Evolutionary conservation across 2,329 filamentous ascomycete genomes (phyloP), one percentile per base, ranked within the genome.

Genomic region (Plenodomus biglobosus): DNA sequence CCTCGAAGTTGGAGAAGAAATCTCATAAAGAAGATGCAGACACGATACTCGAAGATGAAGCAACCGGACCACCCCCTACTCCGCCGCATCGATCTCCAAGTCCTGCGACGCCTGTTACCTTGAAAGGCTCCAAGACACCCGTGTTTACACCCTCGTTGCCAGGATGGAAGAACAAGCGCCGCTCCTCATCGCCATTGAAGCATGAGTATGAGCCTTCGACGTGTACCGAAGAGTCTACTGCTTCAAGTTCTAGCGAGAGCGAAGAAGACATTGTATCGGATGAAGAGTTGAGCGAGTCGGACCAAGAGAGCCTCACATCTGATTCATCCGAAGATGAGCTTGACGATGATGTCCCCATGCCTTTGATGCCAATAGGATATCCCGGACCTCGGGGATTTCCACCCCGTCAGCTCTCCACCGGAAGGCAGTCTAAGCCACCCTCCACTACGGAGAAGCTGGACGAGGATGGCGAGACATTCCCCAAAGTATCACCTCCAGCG

Each of bases 201-300:
- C 92, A 97, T 67, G 92, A 99, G 73, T 99, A 96, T 63, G 86
- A 92, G 54, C 92, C 92, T 13, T 97, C 94, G 15, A 85, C 83
- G 6, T 83, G 82, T 38, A 85, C 84, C 0, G 81, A 83, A 36
- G 83, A 83, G 6, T 80, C 79, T 8, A 32, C 27, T 32, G 7
- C 27, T 3, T 32, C 27, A 32, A 11, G 8, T 15, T 32, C 27
- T 32, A 80, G 77, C 1, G 78, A 83, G 45, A 85, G 80, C 38
- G 81, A 83, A 40, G 75, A 78, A 37, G 81, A 80, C 4, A 74
- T 74, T 5, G 68, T 32, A 4, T 61, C 59, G 1, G 61, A 60
- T 18, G 60, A 77, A 36, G 81, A 80, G 13, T 75, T 74, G 7
- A 70, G 67, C 11, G 70, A 69, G 17, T 84, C 86, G 22, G 75